Percentiles rank a stretch among this genome's conserved stretches.
Evolutionary conservation across 176 grass and related monocot species (phyloP).

Genomic region (Calamus simplicifolius): DNA sequence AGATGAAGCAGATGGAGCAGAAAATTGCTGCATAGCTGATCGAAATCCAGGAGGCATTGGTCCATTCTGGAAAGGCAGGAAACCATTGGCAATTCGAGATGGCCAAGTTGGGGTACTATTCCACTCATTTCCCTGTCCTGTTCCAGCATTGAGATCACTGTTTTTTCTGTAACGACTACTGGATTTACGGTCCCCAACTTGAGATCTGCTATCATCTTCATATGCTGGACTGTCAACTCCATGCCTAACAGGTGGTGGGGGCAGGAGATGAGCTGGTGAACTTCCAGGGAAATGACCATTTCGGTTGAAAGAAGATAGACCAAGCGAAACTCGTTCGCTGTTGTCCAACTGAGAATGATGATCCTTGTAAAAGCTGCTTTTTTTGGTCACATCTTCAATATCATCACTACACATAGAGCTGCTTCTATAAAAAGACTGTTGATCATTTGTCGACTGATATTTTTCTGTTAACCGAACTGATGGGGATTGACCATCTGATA

Average conservation of each 20-base stretch:
- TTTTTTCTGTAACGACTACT: slow-evolving; percentile 26
- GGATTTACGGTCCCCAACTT: slow-evolving; percentile 22
- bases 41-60: slow-evolving; percentile 30
- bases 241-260: slow-evolving; percentile 13
- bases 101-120: slow-evolving; percentile 25
- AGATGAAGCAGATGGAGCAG: slow-evolving; percentile 24
- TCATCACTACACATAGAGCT: slow-evolving; percentile 14
- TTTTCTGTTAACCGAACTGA: slow-evolving; percentile 23
- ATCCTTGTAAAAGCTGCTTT: neutral
- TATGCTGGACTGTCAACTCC: slow-evolving; percentile 26
- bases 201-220: slow-evolving; percentile 29
- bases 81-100: slow-evolving; percentile 30
- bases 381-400: slow-evolving; percentile 14
- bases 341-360: neutral
- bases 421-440: slow-evolving; percentile 13
- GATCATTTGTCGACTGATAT: slow-evolving; percentile 20
- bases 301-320: slow-evolving; percentile 7
- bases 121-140: slow-evolving; percentile 25
- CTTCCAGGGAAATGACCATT: neutral
- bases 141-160: slow-evolving; percentile 23
- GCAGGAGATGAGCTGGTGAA: slow-evolving; percentile 13
- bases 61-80: slow-evolving; percentile 26
- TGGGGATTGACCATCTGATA: slow-evolving; percentile 19
- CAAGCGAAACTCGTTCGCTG: slow-evolving; percentile 1
- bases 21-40: slow-evolving; percentile 22